Evolutionary conservation across 2,329 filamentous ascomycete species (phyloP).

Genomic region (Fusarium vanettenii): DNA sequence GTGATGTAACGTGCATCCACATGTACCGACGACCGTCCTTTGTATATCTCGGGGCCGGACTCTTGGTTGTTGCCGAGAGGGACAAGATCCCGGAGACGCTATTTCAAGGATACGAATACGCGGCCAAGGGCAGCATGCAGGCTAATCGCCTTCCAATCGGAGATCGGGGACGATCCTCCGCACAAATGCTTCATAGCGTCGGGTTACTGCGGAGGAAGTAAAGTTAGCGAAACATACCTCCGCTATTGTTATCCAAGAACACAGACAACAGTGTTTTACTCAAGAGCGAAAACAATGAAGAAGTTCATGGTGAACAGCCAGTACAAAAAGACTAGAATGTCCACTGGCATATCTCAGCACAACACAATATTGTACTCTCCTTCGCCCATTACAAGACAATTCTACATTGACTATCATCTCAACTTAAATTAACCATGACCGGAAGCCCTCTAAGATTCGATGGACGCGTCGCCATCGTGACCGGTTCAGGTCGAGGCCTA

Average conservation of each 20-base stretch:
- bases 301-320: background rate
- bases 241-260: background rate
- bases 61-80: background rate
- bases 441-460: background rate
- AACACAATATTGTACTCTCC: background rate
- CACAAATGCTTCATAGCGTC: background rate
- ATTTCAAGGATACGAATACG: background rate
- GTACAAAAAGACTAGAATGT: background rate
- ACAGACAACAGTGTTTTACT: background rate
- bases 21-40: background rate
- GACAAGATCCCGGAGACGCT: background rate
- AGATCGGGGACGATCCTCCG: background rate
- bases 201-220: background rate
- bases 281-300: background rate
- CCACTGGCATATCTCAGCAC: background rate
- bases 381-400: background rate
- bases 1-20: background rate
- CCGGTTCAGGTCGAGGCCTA: background rate
- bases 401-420: background rate
- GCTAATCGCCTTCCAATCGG: background rate
- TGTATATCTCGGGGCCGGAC: background rate
- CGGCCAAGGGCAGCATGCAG: background rate
- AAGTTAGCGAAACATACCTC: background rate
- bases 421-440: background rate
- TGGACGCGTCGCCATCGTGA: slow-evolving; percentile 1